These are phyloP conservation scores for Aspergillus pseudoterreus DNA, from an alignment of 2,329 filamentous ascomycete genomes.

Conservation along the genomic window DNA sequence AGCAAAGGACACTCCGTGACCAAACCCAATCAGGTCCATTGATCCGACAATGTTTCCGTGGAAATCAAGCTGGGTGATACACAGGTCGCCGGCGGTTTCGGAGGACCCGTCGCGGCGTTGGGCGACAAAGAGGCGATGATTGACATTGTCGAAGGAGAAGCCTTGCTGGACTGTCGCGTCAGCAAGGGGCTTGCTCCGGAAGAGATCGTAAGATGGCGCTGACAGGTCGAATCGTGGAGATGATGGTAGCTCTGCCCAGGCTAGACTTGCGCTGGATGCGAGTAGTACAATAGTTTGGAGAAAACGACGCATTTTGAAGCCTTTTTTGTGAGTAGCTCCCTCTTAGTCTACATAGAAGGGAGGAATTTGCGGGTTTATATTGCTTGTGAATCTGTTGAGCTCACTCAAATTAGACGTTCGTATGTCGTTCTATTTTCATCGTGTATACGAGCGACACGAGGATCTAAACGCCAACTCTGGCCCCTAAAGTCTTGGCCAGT, in stretches of 20 bases:
- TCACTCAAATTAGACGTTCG: too few relatives aligned
- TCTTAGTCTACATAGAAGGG: too few relatives aligned
- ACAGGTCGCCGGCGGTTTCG: slow-evolving; percentile 13
- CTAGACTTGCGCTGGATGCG: not conserved
- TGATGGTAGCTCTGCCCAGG: not conserved
- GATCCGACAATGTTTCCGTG: slow-evolving; percentile 17
- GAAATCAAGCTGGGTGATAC: slow-evolving; percentile 21
- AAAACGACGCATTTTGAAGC: not conserved
- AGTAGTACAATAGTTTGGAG: not conserved
- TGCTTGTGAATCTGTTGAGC: too few relatives aligned
- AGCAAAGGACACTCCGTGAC: slow-evolving; percentile 18
- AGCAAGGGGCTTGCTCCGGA: slow-evolving; percentile 8
- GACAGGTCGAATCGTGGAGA: not conserved
- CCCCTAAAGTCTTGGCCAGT: too few relatives aligned
- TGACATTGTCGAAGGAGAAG: slow-evolving; percentile 22
- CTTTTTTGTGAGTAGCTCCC: too few relatives aligned
- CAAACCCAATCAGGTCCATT: slow-evolving; percentile 19
- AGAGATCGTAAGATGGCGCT: not conserved
- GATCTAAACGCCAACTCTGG: too few relatives aligned
- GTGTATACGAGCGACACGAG: too few relatives aligned
- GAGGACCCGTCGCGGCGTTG: slow-evolving; percentile 15
- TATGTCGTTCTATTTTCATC: too few relatives aligned
- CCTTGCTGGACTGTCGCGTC: slow-evolving; percentile 19
- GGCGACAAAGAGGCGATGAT: slow-evolving; percentile 18
- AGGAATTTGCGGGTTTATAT: too few relatives aligned